Evolutionary conservation across 2,329 filamentous ascomycete species (phyloP).

Genomic region (Botrytis porri): DNA sequence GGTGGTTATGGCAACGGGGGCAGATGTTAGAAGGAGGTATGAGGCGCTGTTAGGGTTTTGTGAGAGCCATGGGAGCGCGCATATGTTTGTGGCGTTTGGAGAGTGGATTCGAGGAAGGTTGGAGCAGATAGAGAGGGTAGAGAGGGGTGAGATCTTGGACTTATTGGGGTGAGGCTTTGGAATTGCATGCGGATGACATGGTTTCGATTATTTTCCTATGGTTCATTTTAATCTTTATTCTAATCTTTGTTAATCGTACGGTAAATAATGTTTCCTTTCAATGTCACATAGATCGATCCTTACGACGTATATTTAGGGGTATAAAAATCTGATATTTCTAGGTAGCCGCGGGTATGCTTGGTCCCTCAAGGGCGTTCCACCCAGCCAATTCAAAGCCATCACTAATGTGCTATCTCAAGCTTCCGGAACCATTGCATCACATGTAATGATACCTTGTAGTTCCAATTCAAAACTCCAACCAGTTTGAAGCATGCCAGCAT

Average conservation of each 20-base stretch:
- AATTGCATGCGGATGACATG: background rate
- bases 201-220: background rate
- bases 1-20: conserved; percentile 39
- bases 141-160: background rate
- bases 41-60: conserved; percentile 44
- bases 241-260: too few species aligned
- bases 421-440: background rate
- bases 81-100: conserved; percentile 47
- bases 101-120: conserved; percentile 44
- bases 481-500: conserved; percentile 1
- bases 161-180: background rate
- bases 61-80: conserved; percentile 40
- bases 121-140: conserved; percentile 12
- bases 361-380: background rate
- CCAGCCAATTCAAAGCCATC: background rate
- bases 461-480: background rate
- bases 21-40: conserved; percentile 42
- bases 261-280: background rate
- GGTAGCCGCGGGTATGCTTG: background rate
- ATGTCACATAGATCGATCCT: background rate
- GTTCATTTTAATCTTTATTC: too few species aligned
- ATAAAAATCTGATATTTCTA: background rate
- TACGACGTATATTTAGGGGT: background rate
- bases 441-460: background rate
- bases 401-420: background rate